Conservation (phyloP, 257 asterid genomes). For the Ilex asprella region DNA sequence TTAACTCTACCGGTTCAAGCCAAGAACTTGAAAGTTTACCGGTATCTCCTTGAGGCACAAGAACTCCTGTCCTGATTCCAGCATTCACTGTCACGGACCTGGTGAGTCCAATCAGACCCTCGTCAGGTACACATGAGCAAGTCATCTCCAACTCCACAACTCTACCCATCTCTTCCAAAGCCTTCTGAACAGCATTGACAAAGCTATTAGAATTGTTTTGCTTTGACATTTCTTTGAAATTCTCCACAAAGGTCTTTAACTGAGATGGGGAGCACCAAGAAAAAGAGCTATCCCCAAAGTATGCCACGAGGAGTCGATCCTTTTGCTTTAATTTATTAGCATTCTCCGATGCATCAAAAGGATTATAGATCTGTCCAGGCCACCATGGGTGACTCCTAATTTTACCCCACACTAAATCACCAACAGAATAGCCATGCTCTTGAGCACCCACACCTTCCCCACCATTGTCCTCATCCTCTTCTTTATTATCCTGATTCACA, state of each 20-base stretch:
- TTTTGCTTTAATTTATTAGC: conserved; percentile 42
- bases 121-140: conserved; percentile 42
- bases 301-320: conserved; percentile 58
- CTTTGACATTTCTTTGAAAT: conserved; percentile 34
- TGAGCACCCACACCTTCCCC: neutral
- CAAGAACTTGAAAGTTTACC: conserved; percentile 29
- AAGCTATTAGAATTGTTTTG: conserved; percentile 33
- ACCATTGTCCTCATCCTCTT: conserved; percentile 14
- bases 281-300: conserved; percentile 69
- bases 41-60: conserved; percentile 44
- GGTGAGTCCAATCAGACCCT: conserved; percentile 25
- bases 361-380: conserved; percentile 80
- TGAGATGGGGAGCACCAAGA: conserved; percentile 72
- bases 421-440: conserved; percentile 39
- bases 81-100: conserved; percentile 40
- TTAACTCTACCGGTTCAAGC: conserved; percentile 34
- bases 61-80: conserved; percentile 45
- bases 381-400: conserved; percentile 80
- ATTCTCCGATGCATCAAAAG: conserved; percentile 49
- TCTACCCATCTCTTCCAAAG: conserved; percentile 48
- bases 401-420: conserved; percentile 92
- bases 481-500: conserved; percentile 7
- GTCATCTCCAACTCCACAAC: conserved; percentile 35
- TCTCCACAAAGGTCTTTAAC: conserved; percentile 48
- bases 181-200: conserved; percentile 34